These are phyloP conservation scores for Sclerotinia subarctica DNA, from an alignment of 2,329 filamentous ascomycete genomes.

Conservation along the genomic window DNA sequence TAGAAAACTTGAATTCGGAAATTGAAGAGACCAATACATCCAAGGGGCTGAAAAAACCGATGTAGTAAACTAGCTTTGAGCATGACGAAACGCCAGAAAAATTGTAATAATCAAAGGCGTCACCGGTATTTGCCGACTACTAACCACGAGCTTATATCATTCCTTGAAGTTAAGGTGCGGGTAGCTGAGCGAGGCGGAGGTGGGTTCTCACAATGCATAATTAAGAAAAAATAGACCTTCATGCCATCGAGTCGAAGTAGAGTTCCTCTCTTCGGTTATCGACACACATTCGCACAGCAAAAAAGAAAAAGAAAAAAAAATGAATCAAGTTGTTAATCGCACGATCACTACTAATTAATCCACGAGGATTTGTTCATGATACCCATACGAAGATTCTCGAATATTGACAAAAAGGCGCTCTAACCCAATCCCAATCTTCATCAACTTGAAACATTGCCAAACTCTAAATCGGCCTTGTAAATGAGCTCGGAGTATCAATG, in stretches of 20 bases:
- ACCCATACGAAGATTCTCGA: background rate
- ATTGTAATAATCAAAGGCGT: too few species aligned
- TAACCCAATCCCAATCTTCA: background rate
- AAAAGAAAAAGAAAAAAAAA: too few species aligned
- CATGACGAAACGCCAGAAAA: too few species aligned
- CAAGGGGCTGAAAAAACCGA: too few species aligned
- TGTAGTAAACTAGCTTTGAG: too few species aligned
- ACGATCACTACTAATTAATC: background rate
- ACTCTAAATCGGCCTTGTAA: too few species aligned
- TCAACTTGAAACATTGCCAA: background rate
- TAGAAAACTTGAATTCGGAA: too few species aligned
- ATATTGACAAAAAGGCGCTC: background rate
- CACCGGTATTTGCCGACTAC: background rate
- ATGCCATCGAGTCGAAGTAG: background rate
- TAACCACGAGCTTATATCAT: background rate
- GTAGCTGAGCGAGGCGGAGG: background rate
- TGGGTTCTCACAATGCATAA: too few species aligned
- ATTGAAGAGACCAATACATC: too few species aligned
- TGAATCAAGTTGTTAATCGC: background rate
- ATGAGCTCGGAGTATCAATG: too few species aligned
- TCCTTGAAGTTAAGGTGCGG: background rate
- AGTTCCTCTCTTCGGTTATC: background rate
- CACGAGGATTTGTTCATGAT: accelerated
- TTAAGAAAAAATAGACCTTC: background rate
- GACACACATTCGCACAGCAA: too few species aligned